phyloP scores from a whole-genome alignment of 306 rosid species.

The Casuarina glauca region DNA sequence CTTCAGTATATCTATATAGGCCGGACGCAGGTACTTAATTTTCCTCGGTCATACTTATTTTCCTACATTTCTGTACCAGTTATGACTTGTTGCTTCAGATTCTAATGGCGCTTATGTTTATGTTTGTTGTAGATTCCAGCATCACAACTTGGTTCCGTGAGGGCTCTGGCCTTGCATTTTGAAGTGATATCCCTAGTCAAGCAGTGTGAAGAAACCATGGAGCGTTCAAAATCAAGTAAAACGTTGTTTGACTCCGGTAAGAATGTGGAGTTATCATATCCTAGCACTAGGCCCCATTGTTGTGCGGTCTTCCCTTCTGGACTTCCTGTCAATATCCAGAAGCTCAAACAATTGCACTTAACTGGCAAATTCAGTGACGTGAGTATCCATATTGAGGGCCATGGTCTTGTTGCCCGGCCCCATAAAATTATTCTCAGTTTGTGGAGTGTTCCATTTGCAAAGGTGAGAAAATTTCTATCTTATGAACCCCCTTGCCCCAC shows the following conservation, averaged over 20 bases:
- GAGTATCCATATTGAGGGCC: slow-evolving; percentile 56
- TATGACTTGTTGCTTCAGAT: not conserved
- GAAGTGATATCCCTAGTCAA: slow-evolving; percentile 74
- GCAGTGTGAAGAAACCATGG: slow-evolving; percentile 74
- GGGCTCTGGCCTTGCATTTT: slow-evolving; percentile 67
- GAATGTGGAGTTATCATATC: slow-evolving; percentile 63
- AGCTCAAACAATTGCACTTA: slow-evolving; percentile 56
- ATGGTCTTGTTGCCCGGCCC: slow-evolving; percentile 57
- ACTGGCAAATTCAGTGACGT: slow-evolving; percentile 75
- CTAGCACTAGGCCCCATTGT: slow-evolving; percentile 55
- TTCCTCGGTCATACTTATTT: not conserved
- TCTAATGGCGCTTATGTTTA: slow-evolving; percentile 25
- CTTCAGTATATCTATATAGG: slow-evolving; percentile 90
- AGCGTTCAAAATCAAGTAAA: slow-evolving; percentile 53
- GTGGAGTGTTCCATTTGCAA: slow-evolving; percentile 90
- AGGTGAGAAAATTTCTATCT: slow-evolving; percentile 50
- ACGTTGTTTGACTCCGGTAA: slow-evolving; percentile 50
- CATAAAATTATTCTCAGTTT: slow-evolving; percentile 86
- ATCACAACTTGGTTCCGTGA: slow-evolving; percentile 66
- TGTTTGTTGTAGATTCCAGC: slow-evolving; percentile 58
- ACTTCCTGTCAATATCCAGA: slow-evolving; percentile 54
- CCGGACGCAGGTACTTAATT: slow-evolving; percentile 57
- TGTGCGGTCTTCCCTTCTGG: slow-evolving; percentile 60
- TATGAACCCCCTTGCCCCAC: slow-evolving; percentile 4
- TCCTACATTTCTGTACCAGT: not conserved